Evolutionary conservation across 805 yeast genomes (phyloP), one percentile per base, ranked within the genome.

Genomic region (Millerozyma miso): DNA sequence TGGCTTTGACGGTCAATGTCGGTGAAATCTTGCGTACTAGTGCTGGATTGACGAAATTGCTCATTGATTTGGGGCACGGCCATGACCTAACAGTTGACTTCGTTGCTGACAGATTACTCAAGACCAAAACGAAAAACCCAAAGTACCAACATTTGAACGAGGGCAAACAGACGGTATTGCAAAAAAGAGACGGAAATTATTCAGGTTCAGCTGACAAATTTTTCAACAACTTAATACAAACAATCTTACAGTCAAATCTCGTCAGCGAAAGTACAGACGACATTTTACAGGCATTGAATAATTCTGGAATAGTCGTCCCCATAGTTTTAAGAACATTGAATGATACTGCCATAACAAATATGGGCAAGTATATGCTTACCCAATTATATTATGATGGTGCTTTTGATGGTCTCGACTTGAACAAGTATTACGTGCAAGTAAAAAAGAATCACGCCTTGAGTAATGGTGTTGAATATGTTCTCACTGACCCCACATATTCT

Each of bases 11-110:
- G 1, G 56, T 51, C 26, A 38, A 51, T 13, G 35, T 57, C 14
- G 73, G 73, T 3, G 44, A 50, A 13, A 38, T 58, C 8, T 51
- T 69, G 33, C 52, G 53, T 12, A 49, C 55, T 16, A 44, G 65
- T 37, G 49, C 59, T 5, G 68, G 67, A 65, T 51, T 65, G 16
- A 52, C 65, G 3, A 41, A 53, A 36, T 38, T 67, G 8, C 46
- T 69, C 37, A 48, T 46, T 33, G 62, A 59, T n/a, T 44, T 65
- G n/a, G 73, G 73, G 19, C 45, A 55, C 23, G 69, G 69, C 6
- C 48, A 63, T 7, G 45, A 50, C 16, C 52, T 65, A 18, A 51
- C 67, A 0, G 54, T 67, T 44, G 50, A 52, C n/a, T 56, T 49
- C 42, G 52, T 68, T 41, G 66, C 65, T 26, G 54, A 62, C 45